Percentiles rank a stretch among this genome's conserved stretches.
Conservation (phyloP, 2,329 filamentous ascomycete genomes). For the Fusarium liriodendri region DNA sequence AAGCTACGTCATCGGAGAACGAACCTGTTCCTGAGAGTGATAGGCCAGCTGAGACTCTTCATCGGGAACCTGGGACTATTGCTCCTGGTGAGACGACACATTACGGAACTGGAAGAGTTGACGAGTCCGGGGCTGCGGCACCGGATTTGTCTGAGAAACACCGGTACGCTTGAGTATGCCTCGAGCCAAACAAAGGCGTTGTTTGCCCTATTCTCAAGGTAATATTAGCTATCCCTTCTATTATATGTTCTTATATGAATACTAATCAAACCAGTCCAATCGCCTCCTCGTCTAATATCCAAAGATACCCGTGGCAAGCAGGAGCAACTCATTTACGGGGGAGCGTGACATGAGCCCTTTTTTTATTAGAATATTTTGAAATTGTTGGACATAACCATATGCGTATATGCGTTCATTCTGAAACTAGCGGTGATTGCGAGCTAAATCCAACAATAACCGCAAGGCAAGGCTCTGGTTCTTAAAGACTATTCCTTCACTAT, state of each 20-base stretch:
- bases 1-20: background rate
- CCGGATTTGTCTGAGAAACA: background rate
- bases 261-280: background rate
- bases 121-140: background rate
- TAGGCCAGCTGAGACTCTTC: slow-evolving; percentile 14
- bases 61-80: slow-evolving; percentile 20
- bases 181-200: background rate
- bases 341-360: background rate
- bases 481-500: background rate
- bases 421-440: background rate
- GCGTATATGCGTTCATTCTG: background rate
- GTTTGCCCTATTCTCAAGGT: background rate
- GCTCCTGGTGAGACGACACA: slow-evolving; percentile 3
- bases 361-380: background rate
- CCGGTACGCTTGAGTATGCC: background rate
- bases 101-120: slow-evolving; percentile 17
- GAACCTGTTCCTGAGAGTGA: background rate
- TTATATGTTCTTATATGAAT: no score
- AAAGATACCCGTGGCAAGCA: background rate
- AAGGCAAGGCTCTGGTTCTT: background rate
- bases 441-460: no score
- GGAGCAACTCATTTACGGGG: rapidly evolving
- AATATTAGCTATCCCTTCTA: background rate
- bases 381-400: background rate
- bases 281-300: background rate